These are phyloP conservation scores for Capillidium rhysosporum DNA, from an alignment of 371 early-diverging fungal genomes.

Conservation along the genomic window DNA sequence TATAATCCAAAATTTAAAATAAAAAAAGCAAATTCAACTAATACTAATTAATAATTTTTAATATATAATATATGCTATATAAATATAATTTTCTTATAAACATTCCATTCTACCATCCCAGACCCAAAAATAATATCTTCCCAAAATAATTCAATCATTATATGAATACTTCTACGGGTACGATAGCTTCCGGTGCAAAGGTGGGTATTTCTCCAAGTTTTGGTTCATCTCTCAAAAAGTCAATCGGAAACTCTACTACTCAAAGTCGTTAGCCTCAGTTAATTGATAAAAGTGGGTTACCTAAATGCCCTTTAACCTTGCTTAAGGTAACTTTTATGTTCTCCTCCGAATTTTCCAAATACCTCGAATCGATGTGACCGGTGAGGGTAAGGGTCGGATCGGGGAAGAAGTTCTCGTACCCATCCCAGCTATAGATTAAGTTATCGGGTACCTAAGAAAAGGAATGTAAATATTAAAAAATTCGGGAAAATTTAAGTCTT, in stretches of 20 bases:
- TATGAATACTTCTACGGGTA: background rate
- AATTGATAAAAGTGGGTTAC: too few relatives aligned
- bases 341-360: background rate
- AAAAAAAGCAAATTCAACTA: too few relatives aligned
- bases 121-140: too few relatives aligned
- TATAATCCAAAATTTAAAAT: too few relatives aligned
- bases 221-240: background rate
- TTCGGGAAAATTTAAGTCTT: conserved; percentile 35
- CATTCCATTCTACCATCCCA: too few relatives aligned
- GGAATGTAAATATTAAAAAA: too few relatives aligned
- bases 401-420: conserved; percentile 33
- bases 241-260: background rate
- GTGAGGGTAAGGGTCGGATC: conserved; percentile 19
- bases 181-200: background rate
- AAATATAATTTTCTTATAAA: too few relatives aligned
- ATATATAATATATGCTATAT: too few relatives aligned
- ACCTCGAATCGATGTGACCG: conserved; percentile 17
- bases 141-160: background rate
- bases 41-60: too few relatives aligned
- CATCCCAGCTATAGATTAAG: conserved; percentile 26
- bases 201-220: too few relatives aligned
- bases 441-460: conserved; percentile 51
- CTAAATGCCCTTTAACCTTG: conserved; percentile 11
- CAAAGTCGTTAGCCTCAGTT: too few relatives aligned
- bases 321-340: conserved; percentile 5